Evolutionary conservation across 2,329 filamentous ascomycete species (phyloP), one percentile per base, ranked within the genome.

Genomic region (Diaporthe citriasiana): DNA sequence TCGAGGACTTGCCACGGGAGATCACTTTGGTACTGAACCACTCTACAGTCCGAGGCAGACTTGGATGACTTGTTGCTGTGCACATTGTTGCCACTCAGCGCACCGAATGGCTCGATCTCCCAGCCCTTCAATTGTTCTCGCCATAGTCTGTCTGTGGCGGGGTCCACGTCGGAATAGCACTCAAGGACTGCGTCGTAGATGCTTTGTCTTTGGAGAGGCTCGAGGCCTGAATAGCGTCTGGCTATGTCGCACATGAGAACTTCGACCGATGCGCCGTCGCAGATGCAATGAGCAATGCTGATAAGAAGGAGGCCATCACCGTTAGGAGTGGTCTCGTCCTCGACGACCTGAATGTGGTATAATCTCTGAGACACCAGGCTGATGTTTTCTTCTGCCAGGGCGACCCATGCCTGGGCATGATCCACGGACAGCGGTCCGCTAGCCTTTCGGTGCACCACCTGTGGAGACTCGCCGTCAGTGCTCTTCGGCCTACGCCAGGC

Each of bases 211-310:
- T 71, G 38, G 7, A 77, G 71, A n/a, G 63, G 56, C 5, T 55
- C 35, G 1, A 76, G 75, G 0, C 79, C 79, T 2, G 79, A 56
- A 63, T 77, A 78, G 27, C 74, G 70, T 19, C 77, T 75, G 22
- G 74, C 69, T 22, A 83, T 80, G 63, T 83, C 82, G 33, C 78
- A 74, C 9, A 83, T 76, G 7, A 83, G 79, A 8, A 82, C 75
- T 60, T 82, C 78, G 51, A 82, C 57, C 1, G 82, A 83, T 4
- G 80, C 81, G 56, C 82, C 82, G 57, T 83, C 82, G 57, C 82
- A 83, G 19, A 83, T 80, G 33, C 82, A 82, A 74, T 83, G 82
- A 27, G 82, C 81, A 74, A 83, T 79, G 75, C 81, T 80, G 38
- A 83, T 74, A n/a, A 82, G 70, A 13, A 82, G 57, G 8, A 77